phyloP scores from a whole-genome alignment of 768 basidiomycete genomes.

The Tulasnella sp. region DNA sequence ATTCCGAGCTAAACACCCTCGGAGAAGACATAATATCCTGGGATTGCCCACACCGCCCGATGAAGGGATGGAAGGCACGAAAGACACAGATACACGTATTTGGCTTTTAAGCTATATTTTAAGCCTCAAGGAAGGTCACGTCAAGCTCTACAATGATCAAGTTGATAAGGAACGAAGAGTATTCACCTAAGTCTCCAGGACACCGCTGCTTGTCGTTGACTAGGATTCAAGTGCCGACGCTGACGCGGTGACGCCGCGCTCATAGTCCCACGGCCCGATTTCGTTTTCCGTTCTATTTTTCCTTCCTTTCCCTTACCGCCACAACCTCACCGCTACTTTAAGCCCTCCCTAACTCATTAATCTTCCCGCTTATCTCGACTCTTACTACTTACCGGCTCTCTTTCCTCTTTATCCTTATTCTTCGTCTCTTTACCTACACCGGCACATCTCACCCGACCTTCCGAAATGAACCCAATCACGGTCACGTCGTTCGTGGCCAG shows the following conservation, averaged over 20 bases:
- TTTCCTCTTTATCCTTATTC: not conserved
- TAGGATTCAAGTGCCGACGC: not conserved
- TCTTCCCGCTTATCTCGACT: not conserved
- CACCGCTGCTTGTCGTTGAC: not conserved
- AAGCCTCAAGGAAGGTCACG: not conserved
- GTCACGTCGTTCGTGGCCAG: too few relatives aligned
- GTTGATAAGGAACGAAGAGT: too few relatives aligned
- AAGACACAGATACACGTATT: not conserved
- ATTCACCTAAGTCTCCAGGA: too few relatives aligned
- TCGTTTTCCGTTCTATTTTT: not conserved
- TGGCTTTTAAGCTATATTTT: not conserved
- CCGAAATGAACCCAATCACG: not conserved
- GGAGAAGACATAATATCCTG: not conserved
- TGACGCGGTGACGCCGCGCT: not conserved
- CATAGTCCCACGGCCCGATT: not conserved
- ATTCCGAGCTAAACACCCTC: not conserved
- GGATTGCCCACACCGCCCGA: too few relatives aligned
- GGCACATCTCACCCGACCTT: not conserved
- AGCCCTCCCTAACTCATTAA: not conserved
- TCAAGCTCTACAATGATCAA: not conserved
- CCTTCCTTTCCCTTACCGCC: not conserved
- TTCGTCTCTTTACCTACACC: not conserved
- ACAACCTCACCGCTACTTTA: not conserved
- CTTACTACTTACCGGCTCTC: not conserved
- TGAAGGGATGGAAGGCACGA: not conserved